Percentiles rank a stretch among this genome's conserved stretches.
phyloP scores from a whole-genome alignment of 2,329 filamentous ascomycete genomes.

The Penicillium occitanis region DNA sequence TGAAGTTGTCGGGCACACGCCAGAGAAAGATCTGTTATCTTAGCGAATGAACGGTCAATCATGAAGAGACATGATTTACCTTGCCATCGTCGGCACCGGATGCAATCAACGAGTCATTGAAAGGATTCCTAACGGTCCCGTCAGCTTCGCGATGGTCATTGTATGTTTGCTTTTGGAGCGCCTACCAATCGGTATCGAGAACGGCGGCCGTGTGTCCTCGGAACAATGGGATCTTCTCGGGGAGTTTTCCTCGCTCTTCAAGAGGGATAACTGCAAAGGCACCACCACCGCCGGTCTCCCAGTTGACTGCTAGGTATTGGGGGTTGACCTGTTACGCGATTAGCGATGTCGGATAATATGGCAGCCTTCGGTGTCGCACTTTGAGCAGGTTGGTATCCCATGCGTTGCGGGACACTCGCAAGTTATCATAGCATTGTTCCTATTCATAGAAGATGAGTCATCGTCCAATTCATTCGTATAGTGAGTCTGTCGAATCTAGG shows the following conservation, averaged over 20 bases:
- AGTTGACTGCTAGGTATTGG: constrained; percentile 95
- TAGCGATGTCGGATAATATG: constrained; percentile 28
- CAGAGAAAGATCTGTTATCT: constrained; percentile 74
- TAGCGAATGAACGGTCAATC: constrained; percentile 20
- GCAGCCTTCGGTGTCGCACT: constrained; percentile 54
- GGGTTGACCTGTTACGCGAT: constrained; percentile 72
- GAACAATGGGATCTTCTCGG: constrained; percentile 91
- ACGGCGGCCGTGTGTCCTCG: constrained; percentile 94
- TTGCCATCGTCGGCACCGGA: constrained; percentile 97
- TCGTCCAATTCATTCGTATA: constrained; percentile 13
- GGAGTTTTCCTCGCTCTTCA: constrained; percentile 82
- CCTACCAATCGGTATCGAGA: constrained; percentile 93
- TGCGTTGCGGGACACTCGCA: constrained; percentile 95
- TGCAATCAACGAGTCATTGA: constrained; percentile 89
- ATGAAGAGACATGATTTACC: constrained; percentile 41
- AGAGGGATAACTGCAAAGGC: constrained; percentile 95
- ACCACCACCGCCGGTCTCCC: constrained; percentile 93
- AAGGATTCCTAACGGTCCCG: constrained; percentile 70
- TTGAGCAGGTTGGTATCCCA: constrained; percentile 99
- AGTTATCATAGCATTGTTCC: constrained; percentile 98
- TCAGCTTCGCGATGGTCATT: constrained; percentile 22
- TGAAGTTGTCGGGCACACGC: constrained; percentile 87
- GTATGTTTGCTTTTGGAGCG: constrained; percentile 21
- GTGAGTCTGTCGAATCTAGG: constrained; percentile 16
- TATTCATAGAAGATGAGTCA: constrained; percentile 32